A percentile compares a stretch with the other conserved stretches of the same genome.
Conservation (phyloP, 768 basidiomycete genomes). For the Suillus weaverae region DNA sequence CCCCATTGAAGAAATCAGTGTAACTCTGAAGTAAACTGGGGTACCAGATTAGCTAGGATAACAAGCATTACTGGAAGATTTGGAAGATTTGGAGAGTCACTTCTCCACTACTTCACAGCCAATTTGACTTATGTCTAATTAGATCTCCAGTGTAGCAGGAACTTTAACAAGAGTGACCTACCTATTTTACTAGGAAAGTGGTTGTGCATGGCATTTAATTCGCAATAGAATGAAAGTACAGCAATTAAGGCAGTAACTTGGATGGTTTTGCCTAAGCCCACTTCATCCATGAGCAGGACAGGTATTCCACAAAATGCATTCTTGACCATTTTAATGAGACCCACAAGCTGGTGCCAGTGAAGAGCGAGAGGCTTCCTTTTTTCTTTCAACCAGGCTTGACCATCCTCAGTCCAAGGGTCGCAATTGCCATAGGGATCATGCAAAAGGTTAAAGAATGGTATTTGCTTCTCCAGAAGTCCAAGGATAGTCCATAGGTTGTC, state of each 20-base stretch:
- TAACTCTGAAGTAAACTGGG: neutral
- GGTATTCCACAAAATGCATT: neutral
- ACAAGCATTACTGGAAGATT: neutral
- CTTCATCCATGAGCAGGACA: neutral
- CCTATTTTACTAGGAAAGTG: neutral
- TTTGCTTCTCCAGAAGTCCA: neutral
- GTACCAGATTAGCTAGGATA: neutral
- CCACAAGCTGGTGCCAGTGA: neutral
- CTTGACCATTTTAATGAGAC: neutral
- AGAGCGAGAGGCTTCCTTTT: neutral
- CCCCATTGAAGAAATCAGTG: neutral
- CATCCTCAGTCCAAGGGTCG: neutral
- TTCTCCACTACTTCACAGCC: neutral
- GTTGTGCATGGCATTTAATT: neutral
- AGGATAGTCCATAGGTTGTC: neutral
- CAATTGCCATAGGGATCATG: neutral
- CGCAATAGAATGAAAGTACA: neutral
- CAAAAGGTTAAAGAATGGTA: neutral
- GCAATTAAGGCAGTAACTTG: neutral
- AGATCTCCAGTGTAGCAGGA: rapidly evolving
- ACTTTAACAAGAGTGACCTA: neutral
- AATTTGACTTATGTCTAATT: neutral
- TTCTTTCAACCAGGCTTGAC: neutral
- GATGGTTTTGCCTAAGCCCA: neutral
- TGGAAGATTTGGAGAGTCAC: neutral